Evolutionary conservation across 2,329 filamentous ascomycete species (phyloP), one percentile per base, ranked within the genome.

Genomic region (Monilinia fructicola): DNA sequence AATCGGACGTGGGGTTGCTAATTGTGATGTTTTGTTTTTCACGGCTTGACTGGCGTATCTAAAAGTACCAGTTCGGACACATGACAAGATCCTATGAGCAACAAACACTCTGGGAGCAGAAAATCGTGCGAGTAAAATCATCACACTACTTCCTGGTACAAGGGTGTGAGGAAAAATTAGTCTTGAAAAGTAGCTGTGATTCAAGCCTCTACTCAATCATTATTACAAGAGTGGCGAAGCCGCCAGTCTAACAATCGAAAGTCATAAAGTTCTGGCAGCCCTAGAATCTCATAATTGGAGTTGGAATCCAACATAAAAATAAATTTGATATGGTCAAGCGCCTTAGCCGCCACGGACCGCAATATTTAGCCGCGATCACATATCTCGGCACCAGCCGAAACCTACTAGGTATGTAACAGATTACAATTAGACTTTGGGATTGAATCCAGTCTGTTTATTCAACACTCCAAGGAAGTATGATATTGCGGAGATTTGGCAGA

Each of bases 391-490:
- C 23, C 40, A 64, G 35, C 46, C 60, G 60, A 42, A 44, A 54
- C 35, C 12, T 23, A n/a, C n/a, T n/a, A n/a, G n/a, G n/a, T n/a
- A 40, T 14, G 58, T 50, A 61, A 66, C 55, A 66, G 55, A 66
- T 66, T 58, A 46, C 28, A n/a, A 7, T 35, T 64, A 42, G 23
- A 65, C 26, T 38, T 52, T 26, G 35, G 9, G 42, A 48, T 48
- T 12, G 56, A 60, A 59, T 10, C 12, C 11, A 10, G 31, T 50
- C 31, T 21, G n/a, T 35, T 38, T 28, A 26, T 11, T 50, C 42
- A 50, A 50, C 44, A 50, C 16, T 61, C 38, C 23, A 21, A 65
- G 67, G 40, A 66, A 72, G 64, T 67, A 75, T 74, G 71, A 73
- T 73, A 65, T 60, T 71, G 60, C 61, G 71, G 62, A 68, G 35